Base-by-base conservation (phyloP, 2,329 filamentous ascomycete genomes). In the Alternaria arborescens region DNA sequence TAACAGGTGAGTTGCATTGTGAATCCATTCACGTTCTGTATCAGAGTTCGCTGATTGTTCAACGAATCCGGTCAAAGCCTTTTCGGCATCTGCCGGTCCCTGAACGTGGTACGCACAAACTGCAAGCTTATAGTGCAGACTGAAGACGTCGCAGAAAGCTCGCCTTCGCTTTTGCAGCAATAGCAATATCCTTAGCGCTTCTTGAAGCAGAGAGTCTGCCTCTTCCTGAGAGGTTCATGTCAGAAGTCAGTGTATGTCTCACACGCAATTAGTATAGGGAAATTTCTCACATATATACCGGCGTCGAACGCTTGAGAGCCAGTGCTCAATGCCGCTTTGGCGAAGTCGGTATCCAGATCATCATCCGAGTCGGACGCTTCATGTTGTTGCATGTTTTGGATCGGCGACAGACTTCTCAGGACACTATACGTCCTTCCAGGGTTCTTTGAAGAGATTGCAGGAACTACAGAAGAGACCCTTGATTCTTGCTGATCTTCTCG, bases 101-200 rank as follows among this genome's bases (percentile, higher is more conserved):
- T 68, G 63, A 3, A 58, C 70, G 32, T 74, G 57, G 57, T 70
- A 74, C 24, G 71, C 55, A 51, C 71, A 74, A 43, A 73, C 62
- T 38, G 69, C 70, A 26, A 75, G 66, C 52, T 65, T 70, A 50
- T 70, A 75, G n/a, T 71, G 65, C 14, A 75, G 52, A 58, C 57
- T 60, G 52, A 68, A 73, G 3, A 70, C 54, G 51, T 74, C 62
- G 55, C 66, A 73, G 20, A 71, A 69, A 36, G 46, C 43, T 6
- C 68, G 65, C 47, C 64, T 67, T 41, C 60, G 52, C 14, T 44
- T 50, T 18, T 69, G 52, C 38, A 74, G 62, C 42, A 68, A 62
- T 22, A 70, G 66, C 22, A 74, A 42, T 47, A 71, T 58, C 46
- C 59, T 68, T 12, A 76, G 41, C 16, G 70, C 70, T 62, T 75